These are phyloP conservation scores for Ochetophila trinervis DNA, from an alignment of 306 rosid species.

Conservation along the genomic window DNA sequence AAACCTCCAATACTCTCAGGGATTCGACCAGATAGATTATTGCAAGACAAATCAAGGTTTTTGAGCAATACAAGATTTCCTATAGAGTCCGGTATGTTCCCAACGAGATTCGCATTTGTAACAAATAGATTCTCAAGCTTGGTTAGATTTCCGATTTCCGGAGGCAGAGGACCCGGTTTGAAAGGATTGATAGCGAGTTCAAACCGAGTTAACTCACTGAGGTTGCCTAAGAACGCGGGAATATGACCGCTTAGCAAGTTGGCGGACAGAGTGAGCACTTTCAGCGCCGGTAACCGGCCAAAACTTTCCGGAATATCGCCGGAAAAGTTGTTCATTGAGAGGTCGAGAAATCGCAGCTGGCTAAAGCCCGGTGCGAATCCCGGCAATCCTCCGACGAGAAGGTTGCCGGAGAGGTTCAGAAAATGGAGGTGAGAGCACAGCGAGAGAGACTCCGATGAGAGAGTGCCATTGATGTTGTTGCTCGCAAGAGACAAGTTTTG, in stretches of 20 bases:
- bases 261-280: slow-evolving; percentile 23
- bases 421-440: slow-evolving; percentile 54
- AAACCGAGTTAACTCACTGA: slow-evolving; percentile 44
- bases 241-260: slow-evolving; percentile 58
- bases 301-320: slow-evolving; percentile 64
- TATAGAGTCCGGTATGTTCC: slow-evolving; percentile 59
- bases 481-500: slow-evolving; percentile 36
- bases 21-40: slow-evolving; percentile 54
- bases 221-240: slow-evolving; percentile 63
- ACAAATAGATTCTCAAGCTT: slow-evolving; percentile 45
- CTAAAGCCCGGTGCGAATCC: slow-evolving; percentile 40
- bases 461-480: slow-evolving; percentile 38
- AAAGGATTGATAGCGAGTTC: slow-evolving; percentile 41
- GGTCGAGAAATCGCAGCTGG: slow-evolving; percentile 40
- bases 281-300: slow-evolving; percentile 39
- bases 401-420: slow-evolving; percentile 52
- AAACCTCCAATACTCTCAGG: slow-evolving; percentile 53
- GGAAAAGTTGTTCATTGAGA: slow-evolving; percentile 60
- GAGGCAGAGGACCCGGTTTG: slow-evolving; percentile 46
- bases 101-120: slow-evolving; percentile 32
- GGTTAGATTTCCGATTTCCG: slow-evolving; percentile 59
- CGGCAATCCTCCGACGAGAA: slow-evolving; percentile 55
- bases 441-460: slow-evolving; percentile 39
- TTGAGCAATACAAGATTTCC: slow-evolving; percentile 50
- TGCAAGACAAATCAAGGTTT: slow-evolving; percentile 57